phyloP scores from a whole-genome alignment of 2,329 filamentous ascomycete genomes.

The Xylariales sp. region DNA sequence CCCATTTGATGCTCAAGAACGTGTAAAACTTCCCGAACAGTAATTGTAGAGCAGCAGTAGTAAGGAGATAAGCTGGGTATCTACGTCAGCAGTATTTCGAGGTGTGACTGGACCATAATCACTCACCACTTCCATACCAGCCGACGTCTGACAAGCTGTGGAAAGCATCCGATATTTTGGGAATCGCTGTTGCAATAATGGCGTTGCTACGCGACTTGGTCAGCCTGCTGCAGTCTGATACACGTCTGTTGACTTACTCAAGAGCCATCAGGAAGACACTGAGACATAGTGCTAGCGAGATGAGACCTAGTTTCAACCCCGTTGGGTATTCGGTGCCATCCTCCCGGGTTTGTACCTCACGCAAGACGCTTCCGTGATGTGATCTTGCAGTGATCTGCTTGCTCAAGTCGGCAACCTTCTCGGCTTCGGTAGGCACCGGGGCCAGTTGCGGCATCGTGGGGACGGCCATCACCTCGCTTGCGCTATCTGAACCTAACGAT shows the following conservation, averaged over 20 bases:
- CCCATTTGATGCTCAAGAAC: conserved; percentile 33
- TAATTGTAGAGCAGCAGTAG: conserved; percentile 32
- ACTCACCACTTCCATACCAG: conserved; percentile 39
- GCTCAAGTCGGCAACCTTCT: conserved; percentile 14
- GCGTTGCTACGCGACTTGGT: conserved; percentile 18
- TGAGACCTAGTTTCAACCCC: conserved; percentile 31
- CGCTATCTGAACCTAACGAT: conserved; percentile 7
- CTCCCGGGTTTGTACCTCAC: conserved; percentile 27
- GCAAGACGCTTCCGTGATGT: conserved; percentile 19
- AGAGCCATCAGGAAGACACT: conserved; percentile 41
- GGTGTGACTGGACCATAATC: conserved; percentile 3
- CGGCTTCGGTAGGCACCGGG: conserved; percentile 8
- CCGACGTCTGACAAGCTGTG: conserved; percentile 39
- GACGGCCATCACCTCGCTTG: not conserved
- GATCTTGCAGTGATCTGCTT: conserved; percentile 22
- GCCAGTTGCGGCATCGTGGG: conserved; percentile 4
- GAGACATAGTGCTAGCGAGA: conserved; percentile 38
- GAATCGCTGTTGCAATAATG: conserved; percentile 37
- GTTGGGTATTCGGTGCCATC: conserved; percentile 34
- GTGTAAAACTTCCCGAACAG: conserved; percentile 35
- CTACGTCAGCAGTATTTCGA: no score
- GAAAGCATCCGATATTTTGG: conserved; percentile 34
- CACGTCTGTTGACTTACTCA: conserved; percentile 25
- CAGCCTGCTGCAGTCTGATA: not conserved
- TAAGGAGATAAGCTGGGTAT: conserved; percentile 33